A percentile compares a stretch with the other conserved stretches of the same genome.
Conservation (phyloP, 2,329 filamentous ascomycete genomes). For the Ophiocordyceps camponoti-floridani region DNA sequence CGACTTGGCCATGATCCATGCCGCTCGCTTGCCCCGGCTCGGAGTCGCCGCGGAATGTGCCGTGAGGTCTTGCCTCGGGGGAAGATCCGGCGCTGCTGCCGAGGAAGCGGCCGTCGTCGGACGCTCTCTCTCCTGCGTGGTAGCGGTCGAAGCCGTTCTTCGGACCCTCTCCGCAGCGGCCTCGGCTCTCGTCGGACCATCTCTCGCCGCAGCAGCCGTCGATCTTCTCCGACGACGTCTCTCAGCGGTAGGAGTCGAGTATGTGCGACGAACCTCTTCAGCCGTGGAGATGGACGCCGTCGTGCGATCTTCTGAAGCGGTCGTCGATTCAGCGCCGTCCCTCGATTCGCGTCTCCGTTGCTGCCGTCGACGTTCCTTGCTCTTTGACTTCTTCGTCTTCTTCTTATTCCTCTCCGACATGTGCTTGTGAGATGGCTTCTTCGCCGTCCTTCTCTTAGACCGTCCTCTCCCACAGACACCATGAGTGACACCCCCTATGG, state of each 20-base stretch:
- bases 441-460: conserved; percentile 43
- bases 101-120: background rate
- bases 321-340: background rate
- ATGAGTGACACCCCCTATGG: conserved; percentile 38
- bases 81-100: background rate
- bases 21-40: conserved; percentile 30
- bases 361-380: conserved; percentile 19
- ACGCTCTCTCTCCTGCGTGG: background rate
- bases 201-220: background rate
- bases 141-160: background rate
- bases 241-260: background rate
- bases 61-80: background rate
- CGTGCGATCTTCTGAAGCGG: background rate
- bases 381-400: conserved; percentile 30
- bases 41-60: conserved; percentile 12
- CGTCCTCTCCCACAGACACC: conserved; percentile 27
- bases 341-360: background rate
- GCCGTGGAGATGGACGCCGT: background rate
- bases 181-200: background rate
- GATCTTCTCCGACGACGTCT: background rate
- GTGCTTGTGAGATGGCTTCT: conserved; percentile 33
- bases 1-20: conserved; percentile 31
- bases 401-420: conserved; percentile 28
- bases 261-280: background rate
- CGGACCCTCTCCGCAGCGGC: background rate